Evolutionary conservation across 805 yeast species (phyloP), one percentile per base, ranked within the genome.

Genomic region (Candida quercuum): DNA sequence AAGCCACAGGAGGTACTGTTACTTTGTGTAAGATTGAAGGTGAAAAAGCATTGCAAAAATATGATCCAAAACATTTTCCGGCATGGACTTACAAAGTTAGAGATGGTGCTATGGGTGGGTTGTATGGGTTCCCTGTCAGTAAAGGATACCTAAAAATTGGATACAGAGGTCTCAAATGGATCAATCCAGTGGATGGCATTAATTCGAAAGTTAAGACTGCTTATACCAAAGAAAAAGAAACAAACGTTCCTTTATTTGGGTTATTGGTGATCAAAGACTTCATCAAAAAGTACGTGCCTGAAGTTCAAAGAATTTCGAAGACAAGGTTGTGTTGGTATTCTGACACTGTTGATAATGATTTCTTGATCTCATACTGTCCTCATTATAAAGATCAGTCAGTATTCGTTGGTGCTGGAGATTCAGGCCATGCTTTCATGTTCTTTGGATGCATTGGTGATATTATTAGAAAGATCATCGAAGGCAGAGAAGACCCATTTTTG

Each of bases 381-480:
- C 35, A 54, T 19, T 51, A 47, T 25, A 42, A 39, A 9, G 51
- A 55, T 9, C 32, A 48, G n/a, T 56, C 59, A 14, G 46, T 62
- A 8, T 54, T 52, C 31, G 61, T 61, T 3, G 61, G 61, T 18
- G 55, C 63, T 22, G 70, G 70, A 29, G 69, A 64, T 39, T 58
- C 65, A 14, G 67, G 67, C 0, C 69, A 64, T 46, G 64, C 57
- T 5, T 65, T 61, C 38, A 62, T 60, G 53, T 57, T 63, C 49
- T 46, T 63, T 22, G 67, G 66, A 3, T 52, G 53, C 20, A 44
- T 64, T 14, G 69, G 70, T 17, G 45, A 43, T 10, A 45, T 46
- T 24, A 47, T 52, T 16, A 47, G 34, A 23, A 49, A 44, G 30
- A 45, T 56, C 26, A 33, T 54, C 16, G 29, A 43, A 11, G 21